Evolutionary conservation across 768 basidiomycete genomes (phyloP).

Genomic region (Mycena epipterygia): DNA sequence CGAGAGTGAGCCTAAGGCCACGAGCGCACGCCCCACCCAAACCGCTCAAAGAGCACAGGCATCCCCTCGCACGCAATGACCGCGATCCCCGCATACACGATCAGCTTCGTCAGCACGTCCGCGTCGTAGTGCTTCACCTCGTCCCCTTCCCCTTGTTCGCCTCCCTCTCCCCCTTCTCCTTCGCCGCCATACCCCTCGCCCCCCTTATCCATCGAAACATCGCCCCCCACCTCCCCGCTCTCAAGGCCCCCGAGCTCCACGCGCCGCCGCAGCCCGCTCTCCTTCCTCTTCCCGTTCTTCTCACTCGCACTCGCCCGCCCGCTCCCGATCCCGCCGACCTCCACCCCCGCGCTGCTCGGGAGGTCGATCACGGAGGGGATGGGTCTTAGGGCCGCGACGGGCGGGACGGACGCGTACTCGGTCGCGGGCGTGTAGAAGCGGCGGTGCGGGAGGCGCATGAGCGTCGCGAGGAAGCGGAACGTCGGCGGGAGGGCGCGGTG

Average conservation of each 20-base stretch:
- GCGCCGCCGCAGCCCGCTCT: constrained; percentile 21
- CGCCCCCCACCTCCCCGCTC: constrained; percentile 42
- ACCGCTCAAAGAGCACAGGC: constrained; percentile 75
- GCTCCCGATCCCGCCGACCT: constrained; percentile 61
- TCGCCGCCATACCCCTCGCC: constrained; percentile 64
- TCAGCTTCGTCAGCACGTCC: constrained; percentile 78
- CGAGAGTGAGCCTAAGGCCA: constrained; percentile 36
- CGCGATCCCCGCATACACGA: constrained; percentile 92
- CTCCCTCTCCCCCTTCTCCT: too few species aligned
- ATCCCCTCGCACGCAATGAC: constrained; percentile 71
- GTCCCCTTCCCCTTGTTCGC: constrained; percentile 56
- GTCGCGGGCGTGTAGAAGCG: constrained; percentile 94
- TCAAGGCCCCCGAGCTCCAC: constrained; percentile 43
- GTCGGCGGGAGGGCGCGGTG: constrained; percentile 85
- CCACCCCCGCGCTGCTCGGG: constrained; percentile 61
- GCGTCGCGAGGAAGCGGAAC: constrained; percentile 80
- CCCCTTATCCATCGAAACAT: constrained; percentile 53
- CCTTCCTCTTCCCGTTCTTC: constrained; percentile 35
- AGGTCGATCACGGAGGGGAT: constrained; percentile 92
- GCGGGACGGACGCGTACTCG: constrained; percentile 82
- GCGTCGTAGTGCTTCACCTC: constrained; percentile 58
- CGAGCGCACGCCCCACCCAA: constrained; percentile 76
- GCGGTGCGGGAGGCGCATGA: constrained; percentile 82
- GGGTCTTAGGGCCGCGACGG: constrained; percentile 68
- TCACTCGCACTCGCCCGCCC: constrained; percentile 45